phyloP scores from a whole-genome alignment of 164 flowering plant genomes.

The Hamamelis virginiana region DNA sequence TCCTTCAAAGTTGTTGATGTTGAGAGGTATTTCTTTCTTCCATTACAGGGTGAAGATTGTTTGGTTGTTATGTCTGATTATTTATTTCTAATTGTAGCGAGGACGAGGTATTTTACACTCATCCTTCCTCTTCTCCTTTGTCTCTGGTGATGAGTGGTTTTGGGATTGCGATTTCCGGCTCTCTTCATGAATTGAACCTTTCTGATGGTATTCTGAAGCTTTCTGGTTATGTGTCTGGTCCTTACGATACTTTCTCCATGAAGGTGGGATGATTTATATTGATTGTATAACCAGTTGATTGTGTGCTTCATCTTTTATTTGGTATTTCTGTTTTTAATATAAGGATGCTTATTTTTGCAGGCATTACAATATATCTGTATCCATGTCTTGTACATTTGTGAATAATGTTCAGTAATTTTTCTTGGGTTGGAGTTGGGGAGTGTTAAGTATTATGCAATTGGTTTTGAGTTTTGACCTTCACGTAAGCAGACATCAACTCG shows the following conservation, averaged over 20 bases:
- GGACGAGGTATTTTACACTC: constrained; percentile 55
- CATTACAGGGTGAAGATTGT: neutral
- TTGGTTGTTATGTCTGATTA: constrained; percentile 5
- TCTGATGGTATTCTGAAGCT: constrained; percentile 56
- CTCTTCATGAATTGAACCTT: constrained; percentile 44
- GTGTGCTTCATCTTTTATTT: constrained; percentile 2
- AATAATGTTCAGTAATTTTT: neutral
- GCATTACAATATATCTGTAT: constrained; percentile 92
- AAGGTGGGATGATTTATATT: constrained; percentile 50
- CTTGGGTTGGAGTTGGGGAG: neutral
- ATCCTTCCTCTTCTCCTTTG: constrained; percentile 59
- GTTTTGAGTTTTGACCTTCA: constrained; percentile 37
- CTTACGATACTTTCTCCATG: constrained; percentile 35
- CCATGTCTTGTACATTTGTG: constrained; percentile 31
- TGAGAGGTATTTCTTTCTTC: constrained; percentile 56
- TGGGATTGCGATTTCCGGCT: constrained; percentile 52
- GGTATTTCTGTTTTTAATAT: constrained; percentile 19
- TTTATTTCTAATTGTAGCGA: constrained; percentile 43
- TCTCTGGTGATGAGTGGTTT: constrained; percentile 52
- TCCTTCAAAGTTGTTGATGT: constrained; percentile 64
- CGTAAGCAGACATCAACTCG: constrained; percentile 72
- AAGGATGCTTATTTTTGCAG: constrained; percentile 46
- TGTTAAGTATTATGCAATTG: constrained; percentile 6
- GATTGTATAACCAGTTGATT: neutral
- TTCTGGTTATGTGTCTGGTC: constrained; percentile 70